Base-by-base conservation (phyloP, 441 rosid species). In the Erodium moschatum region DNA sequence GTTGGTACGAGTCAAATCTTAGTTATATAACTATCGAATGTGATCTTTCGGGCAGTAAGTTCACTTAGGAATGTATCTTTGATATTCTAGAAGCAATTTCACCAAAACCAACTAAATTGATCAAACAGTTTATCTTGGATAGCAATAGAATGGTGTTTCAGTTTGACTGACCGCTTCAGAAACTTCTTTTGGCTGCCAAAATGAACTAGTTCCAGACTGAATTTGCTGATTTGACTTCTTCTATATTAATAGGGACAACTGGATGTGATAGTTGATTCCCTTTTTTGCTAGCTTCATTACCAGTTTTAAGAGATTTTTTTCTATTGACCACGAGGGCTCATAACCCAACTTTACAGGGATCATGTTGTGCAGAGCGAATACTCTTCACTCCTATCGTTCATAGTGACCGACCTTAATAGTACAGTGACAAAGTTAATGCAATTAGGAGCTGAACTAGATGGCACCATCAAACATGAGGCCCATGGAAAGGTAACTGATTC, bases 361-460 rank as follows among this genome's bases (percentile, higher is more conserved):
- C 82, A 79, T 75, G 77, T 78, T 70, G 61, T 77, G 74, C 85
- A 85, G 83, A 88, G 80, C 50, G 93, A 96, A 13, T 82, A 86
- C 72, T 82, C 93, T 76, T 86, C 93, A 7, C 42, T 88, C 69
- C 74, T 93, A 60, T 91, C 98, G 0, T 91, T 93, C 78, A 87
- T 90, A 10, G 98, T 93, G 68, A 54, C 86, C 3, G 97, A 93
- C 78, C 88, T 93, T 40, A 91, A 86, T 71, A 81, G 77, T 50
- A 66, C 87, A 15, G 83, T 89, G 64, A 78, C 96, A 24, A 93
- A 93, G 80, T 74, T 89, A 54, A 89, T 91, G 93, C 86, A 88
- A 33, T 77, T 91, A 73, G 96, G 96, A 74, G 98, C 86, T 0
- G 97, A 91, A 56, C 84, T 93, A 15, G 97, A 93, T 72, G 97